These are phyloP conservation scores for Botrytis galanthina DNA, from an alignment of 2,329 filamentous ascomycete genomes.

Conservation along the genomic window DNA sequence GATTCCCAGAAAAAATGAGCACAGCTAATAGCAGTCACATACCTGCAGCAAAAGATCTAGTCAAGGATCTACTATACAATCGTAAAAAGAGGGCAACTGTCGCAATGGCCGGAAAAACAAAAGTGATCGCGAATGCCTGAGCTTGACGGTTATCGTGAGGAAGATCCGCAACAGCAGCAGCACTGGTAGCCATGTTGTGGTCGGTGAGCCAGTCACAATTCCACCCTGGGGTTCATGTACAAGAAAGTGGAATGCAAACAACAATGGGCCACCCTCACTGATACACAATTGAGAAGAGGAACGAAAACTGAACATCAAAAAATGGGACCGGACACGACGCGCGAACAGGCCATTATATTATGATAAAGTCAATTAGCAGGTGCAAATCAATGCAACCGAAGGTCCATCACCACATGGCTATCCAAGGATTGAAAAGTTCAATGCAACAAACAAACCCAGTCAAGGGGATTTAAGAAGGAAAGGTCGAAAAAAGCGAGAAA, in stretches of 20 bases:
- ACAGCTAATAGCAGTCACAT: constrained; percentile 37
- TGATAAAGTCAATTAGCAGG: background rate
- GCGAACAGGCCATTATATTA: background rate
- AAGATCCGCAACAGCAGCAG: background rate
- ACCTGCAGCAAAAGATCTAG: constrained; percentile 13
- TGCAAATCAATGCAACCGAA: background rate
- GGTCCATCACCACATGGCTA: background rate
- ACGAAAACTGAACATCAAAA: background rate
- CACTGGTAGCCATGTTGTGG: background rate
- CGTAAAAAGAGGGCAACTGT: constrained; percentile 4
- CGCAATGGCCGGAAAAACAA: constrained; percentile 6
- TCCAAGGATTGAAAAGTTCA: background rate
- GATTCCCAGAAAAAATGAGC: too few species aligned
- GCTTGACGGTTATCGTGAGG: constrained; percentile 1
- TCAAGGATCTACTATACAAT: constrained; percentile 10
- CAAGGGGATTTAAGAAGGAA: background rate
- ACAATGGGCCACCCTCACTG: constrained; percentile 1
- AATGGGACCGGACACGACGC: background rate
- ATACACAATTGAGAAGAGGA: background rate
- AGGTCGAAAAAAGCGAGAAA: background rate
- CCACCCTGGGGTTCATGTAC: background rate
- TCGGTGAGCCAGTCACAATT: background rate
- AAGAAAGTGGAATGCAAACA: background rate
- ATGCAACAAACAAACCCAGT: background rate
- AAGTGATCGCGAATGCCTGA: background rate